These are phyloP conservation scores for Zygosaccharomyces bailii DNA, from an alignment of 805 yeast genomes.

Conservation along the genomic window DNA sequence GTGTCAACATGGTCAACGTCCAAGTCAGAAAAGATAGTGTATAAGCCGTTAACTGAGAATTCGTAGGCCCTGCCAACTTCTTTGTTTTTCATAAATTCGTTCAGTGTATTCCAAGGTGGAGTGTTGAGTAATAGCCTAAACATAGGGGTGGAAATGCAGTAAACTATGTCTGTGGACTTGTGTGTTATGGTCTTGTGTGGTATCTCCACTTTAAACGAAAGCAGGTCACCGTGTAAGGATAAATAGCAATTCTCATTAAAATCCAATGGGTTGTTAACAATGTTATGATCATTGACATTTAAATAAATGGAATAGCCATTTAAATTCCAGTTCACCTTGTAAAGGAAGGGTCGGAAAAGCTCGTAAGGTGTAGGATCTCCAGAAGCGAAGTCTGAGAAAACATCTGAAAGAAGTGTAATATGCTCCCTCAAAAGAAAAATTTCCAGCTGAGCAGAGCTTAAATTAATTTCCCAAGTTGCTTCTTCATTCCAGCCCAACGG, in stretches of 20 bases:
- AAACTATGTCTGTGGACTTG: constrained; percentile 51
- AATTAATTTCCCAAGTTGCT: constrained; percentile 62
- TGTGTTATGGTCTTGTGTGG: constrained; percentile 58
- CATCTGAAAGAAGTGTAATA: constrained; percentile 64
- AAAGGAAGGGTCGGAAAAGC: constrained; percentile 67
- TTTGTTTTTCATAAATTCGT: constrained; percentile 60
- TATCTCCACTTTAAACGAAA: constrained; percentile 46
- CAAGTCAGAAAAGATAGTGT: constrained; percentile 54
- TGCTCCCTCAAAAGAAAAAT: constrained; percentile 80
- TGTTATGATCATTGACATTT: constrained; percentile 83
- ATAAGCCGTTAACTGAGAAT: constrained; percentile 61
- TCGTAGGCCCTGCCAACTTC: constrained; percentile 66
- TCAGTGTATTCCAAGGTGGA: constrained; percentile 90
- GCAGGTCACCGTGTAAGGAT: constrained; percentile 61
- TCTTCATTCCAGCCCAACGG: constrained; percentile 84
- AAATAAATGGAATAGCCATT: constrained; percentile 57
- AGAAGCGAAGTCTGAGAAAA: constrained; percentile 69
- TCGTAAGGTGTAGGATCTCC: constrained; percentile 74
- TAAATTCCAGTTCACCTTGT: constrained; percentile 58
- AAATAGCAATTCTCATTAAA: constrained; percentile 74
- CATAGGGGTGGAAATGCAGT: constrained; percentile 49
- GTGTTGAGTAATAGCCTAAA: constrained; percentile 65
- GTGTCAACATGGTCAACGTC: constrained; percentile 70
- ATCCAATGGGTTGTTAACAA: constrained; percentile 85
- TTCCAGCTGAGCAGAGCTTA: constrained; percentile 50